Evolutionary conservation across 2,329 filamentous ascomycete genomes (phyloP), one percentile per base, ranked within the genome.

Genomic region (Fusarium zealandicum): DNA sequence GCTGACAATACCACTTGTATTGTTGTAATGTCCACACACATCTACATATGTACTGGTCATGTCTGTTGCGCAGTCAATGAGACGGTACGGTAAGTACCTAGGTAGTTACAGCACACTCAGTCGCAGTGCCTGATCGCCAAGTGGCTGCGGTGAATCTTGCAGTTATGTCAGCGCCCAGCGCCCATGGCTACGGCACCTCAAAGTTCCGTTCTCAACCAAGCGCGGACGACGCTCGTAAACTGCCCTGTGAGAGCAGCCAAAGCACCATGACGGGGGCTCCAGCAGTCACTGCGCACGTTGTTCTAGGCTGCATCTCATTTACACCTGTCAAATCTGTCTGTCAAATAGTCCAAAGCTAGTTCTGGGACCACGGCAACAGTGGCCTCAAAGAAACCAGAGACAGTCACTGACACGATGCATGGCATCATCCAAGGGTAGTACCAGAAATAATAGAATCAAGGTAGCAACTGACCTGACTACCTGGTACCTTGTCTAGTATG

Each of bases 251-350:
- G 11, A 25, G 22, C 28, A 25, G 22, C 28, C 28, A 31, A 36
- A 18, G 16, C 33, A 16, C 14, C 14, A 36, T 8, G 32, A 36
- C 32, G 18, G 14, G 33, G 25, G 42, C 12, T 45, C 42, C 32
- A 18, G 13, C 30, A 43, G 41, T 33, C n/a, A 33, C 41, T 25
- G 22, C 36, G 36, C 18, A n/a, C 20, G 18, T 50, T 51, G 41
- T 46, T 51, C 35, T 50, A 56, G 45, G 44, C 35, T 33, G 35
- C 12, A 27, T 35, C 12, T 52, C 46, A 47, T 58, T 46, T 44
- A 46, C 55, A 43, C 47, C 41, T 57, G 54, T 52, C 52, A 57
- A 49, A 57, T 17, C 37, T 57, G 36, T 33, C 22, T 52, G 28
- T 54, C 41, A 56, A 36, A 41, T 41, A 41, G 32, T 27, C 11